Base-by-base conservation (phyloP, 2,329 filamentous ascomycete species). In the Dryadomyces quercus-mongolicae region DNA sequence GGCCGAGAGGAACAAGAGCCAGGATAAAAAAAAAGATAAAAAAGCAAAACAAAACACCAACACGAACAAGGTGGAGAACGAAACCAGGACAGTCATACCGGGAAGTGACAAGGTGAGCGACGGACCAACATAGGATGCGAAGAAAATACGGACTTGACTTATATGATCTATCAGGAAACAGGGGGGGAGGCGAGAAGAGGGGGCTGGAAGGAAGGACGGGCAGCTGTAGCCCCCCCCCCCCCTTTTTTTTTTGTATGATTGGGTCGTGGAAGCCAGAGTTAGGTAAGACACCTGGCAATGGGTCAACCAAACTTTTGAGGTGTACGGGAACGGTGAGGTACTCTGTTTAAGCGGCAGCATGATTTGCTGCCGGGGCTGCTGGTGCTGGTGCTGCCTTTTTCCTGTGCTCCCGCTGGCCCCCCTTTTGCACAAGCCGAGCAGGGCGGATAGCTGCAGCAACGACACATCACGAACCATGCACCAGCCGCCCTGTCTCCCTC, bases 401-500 rank as follows among this genome's bases (percentile, higher is more conserved):
- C 9, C 13, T 46, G 18, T 40, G 34, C 38, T 38, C 31, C 16
- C 21, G 18, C 34, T 40, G 36, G 25, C 18, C 20, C 10, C 22
- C 43, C 13, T 51, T 48, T 42, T 49, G 49, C 49, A 56, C 44
- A 43, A 54, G 43, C 40, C 52, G 51, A 45, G 43, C 25, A 15
- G n/a, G 2, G 15, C 58, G 58, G 58, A 40, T 54, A 45, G 49
- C 43, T 59, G 54, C 58, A 60, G 54, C 43, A 31, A 52, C 52
- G 52, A 58, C 47, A 52, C 52, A 44, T 53, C 49, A 54, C 52
- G 43, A 51, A 52, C 36, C 36, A 40, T 42, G 43, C 34, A 46
- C 44, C 40, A 50, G 22, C 56, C 54, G 49, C 36, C 13, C 46
- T 36, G 22, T 20, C 25, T n/a, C 42, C 34, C 38, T 51, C 44